These are phyloP conservation scores for Cyberlindnera meyerae DNA, from an alignment of 805 yeast genomes.

Conservation along the genomic window DNA sequence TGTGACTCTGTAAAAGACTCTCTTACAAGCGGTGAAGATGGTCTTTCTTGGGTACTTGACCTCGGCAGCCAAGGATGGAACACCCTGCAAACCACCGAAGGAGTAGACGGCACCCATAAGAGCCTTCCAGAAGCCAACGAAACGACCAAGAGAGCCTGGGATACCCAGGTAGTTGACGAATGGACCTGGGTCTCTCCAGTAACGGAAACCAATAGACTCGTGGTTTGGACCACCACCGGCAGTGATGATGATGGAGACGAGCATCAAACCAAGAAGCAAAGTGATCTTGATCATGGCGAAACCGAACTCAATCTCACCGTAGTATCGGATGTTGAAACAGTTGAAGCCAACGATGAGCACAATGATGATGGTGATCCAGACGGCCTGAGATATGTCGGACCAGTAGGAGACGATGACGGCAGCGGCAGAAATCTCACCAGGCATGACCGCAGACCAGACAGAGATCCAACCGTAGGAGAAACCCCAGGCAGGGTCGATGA, in stretches of 20 bases:
- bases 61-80: conserved; percentile 51
- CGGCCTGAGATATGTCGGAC: conserved; percentile 40
- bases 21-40: conserved; percentile 53
- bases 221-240: conserved; percentile 57
- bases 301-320: conserved; percentile 55
- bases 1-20: conserved; percentile 30
- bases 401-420: conserved; percentile 43
- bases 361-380: conserved; percentile 41
- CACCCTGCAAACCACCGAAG: conserved; percentile 53
- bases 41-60: conserved; percentile 50
- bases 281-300: conserved; percentile 52
- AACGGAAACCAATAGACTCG: conserved; percentile 33
- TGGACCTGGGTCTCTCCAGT: conserved; percentile 30
- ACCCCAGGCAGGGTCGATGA: conserved; percentile 41
- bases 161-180: conserved; percentile 27
- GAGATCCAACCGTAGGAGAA: conserved; percentile 44
- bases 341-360: conserved; percentile 33
- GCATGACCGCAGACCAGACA: conserved; percentile 37
- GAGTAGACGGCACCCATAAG: conserved; percentile 57
- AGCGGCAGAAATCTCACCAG: conserved; percentile 42
- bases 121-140: conserved; percentile 57
- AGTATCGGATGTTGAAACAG: conserved; percentile 33
- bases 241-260: conserved; percentile 49
- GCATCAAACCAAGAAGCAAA: conserved; percentile 54
- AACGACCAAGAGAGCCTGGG: conserved; percentile 44